These are phyloP conservation scores for Globisporangium carolinianum DNA, from an alignment of 352 stramenopile species.

Conservation along the genomic window DNA sequence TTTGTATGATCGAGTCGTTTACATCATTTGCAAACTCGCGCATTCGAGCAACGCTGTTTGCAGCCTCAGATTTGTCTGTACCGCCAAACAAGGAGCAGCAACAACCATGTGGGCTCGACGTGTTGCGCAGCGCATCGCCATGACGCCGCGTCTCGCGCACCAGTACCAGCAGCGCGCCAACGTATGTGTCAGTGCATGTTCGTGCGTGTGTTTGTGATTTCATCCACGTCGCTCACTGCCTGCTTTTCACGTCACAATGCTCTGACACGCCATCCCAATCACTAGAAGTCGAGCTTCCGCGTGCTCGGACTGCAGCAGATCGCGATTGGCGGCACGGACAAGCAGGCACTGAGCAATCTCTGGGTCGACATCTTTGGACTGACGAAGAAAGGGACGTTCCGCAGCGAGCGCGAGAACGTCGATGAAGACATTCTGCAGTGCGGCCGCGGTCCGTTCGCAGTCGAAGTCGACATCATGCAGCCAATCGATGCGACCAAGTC, in stretches of 20 bases:
- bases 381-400: constrained; percentile 55
- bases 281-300: constrained; percentile 77
- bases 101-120: constrained; percentile 11
- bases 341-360: constrained; percentile 76
- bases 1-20: too few species aligned
- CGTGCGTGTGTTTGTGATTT: not conserved
- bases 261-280: too few species aligned
- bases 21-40: too few species aligned
- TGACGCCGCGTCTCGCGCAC: constrained; percentile 3
- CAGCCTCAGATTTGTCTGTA: not conserved
- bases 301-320: constrained; percentile 98
- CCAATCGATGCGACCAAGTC: constrained; percentile 91
- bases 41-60: not conserved
- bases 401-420: constrained; percentile 94
- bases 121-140: constrained; percentile 3
- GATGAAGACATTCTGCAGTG: constrained; percentile 96
- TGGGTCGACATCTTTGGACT: constrained; percentile 85
- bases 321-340: constrained; percentile 91
- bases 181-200: constrained; percentile 2
- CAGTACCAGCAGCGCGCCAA: constrained; percentile 15
- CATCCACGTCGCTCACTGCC: too few species aligned
- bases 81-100: not conserved
- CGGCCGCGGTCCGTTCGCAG: constrained; percentile 85
- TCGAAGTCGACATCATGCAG: constrained; percentile 99
- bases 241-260: too few species aligned